These are phyloP conservation scores for Mortierella sp. DNA, from an alignment of 371 early-diverging fungal species.

Conservation along the genomic window DNA sequence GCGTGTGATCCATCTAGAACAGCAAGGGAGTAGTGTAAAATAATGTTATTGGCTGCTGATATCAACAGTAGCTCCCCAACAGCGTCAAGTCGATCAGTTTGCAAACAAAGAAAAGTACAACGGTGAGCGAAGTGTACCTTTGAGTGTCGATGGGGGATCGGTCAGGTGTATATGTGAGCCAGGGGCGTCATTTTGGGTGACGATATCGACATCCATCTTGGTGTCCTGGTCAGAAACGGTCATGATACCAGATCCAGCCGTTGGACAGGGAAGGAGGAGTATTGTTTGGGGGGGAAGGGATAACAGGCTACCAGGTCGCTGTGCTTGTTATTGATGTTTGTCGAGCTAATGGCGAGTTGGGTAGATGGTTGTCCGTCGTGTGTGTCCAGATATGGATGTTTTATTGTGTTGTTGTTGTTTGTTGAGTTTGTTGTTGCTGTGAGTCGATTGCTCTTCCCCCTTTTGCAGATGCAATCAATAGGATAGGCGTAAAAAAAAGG, in stretches of 20 bases:
- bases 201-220: constrained; percentile 15
- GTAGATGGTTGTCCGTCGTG: not conserved
- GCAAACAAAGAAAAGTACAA: not conserved
- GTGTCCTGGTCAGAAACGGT: constrained; percentile 23
- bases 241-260: constrained; percentile 22
- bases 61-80: not conserved
- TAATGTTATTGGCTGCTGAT: constrained; percentile 2
- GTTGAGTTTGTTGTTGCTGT: not conserved
- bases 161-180: not conserved
- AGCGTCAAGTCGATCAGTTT: not conserved
- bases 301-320: not conserved
- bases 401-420: not conserved
- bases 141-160: not conserved
- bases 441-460: not conserved
- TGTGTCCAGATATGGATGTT: not conserved
- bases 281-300: not conserved
- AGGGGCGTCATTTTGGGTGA: constrained; percentile 3
- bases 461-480: not conserved
- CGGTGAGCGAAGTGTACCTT: not conserved
- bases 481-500: not conserved
- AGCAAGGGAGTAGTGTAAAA: no score
- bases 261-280: not conserved
- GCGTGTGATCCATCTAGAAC: not conserved
- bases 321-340: not conserved
- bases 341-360: not conserved